phyloP scores from a whole-genome alignment of 2,329 filamentous ascomycete species.

The Karstenula rhodostoma region DNA sequence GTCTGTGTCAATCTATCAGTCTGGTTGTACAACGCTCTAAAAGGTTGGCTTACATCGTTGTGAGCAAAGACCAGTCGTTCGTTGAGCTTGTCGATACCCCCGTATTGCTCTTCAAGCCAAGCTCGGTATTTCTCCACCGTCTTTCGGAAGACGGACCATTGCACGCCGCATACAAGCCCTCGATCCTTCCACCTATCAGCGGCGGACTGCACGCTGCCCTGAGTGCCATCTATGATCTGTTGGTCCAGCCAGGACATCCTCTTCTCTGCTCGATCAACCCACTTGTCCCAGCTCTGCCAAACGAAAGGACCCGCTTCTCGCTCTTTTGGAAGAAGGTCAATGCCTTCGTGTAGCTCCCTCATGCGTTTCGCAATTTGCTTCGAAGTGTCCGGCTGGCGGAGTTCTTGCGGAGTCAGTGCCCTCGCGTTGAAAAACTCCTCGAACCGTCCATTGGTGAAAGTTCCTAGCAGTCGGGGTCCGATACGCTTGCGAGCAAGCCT shows the following conservation, averaged over 20 bases:
- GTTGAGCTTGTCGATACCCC: slow-evolving; percentile 70
- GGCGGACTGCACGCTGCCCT: slow-evolving; percentile 47
- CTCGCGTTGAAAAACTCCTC: slow-evolving; percentile 91
- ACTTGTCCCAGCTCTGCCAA: slow-evolving; percentile 94
- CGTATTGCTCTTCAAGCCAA: slow-evolving; percentile 77
- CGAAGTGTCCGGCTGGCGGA: slow-evolving; percentile 83
- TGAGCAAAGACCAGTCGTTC: slow-evolving; percentile 91
- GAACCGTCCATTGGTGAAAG: slow-evolving; percentile 93
- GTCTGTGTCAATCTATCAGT: slow-evolving; percentile 65
- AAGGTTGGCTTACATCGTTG: slow-evolving; percentile 77
- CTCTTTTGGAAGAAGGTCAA: slow-evolving; percentile 84
- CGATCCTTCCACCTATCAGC: slow-evolving; percentile 69
- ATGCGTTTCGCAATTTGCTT: slow-evolving; percentile 96
- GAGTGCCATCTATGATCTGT: slow-evolving; percentile 59
- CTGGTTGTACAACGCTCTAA: not conserved
- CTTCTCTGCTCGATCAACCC: slow-evolving; percentile 74
- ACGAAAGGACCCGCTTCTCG: slow-evolving; percentile 80
- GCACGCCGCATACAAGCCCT: slow-evolving; percentile 82
- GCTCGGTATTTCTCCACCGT: slow-evolving; percentile 79
- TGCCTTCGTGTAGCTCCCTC: slow-evolving; percentile 92
- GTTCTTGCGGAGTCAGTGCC: slow-evolving; percentile 77
- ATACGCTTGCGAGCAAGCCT: slow-evolving; percentile 92
- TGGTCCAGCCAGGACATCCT: slow-evolving; percentile 67
- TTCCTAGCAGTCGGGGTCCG: slow-evolving; percentile 87
- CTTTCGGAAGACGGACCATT: slow-evolving; percentile 80